phyloP scores from a whole-genome alignment of 2,329 filamentous ascomycete genomes.

The Penicillium frequentans region DNA sequence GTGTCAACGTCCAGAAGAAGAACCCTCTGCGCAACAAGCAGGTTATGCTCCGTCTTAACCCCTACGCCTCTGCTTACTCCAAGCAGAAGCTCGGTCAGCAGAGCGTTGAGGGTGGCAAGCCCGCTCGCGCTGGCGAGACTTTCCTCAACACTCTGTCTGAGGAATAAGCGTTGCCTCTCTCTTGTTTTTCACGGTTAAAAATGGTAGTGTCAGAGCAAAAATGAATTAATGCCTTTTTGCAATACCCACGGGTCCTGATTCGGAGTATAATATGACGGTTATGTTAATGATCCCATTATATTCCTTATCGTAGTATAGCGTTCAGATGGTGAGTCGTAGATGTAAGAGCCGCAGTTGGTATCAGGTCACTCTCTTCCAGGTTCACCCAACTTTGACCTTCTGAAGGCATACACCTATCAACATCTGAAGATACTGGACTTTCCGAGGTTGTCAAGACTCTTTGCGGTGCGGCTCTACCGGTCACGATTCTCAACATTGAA shows the following conservation, averaged over 20 bases:
- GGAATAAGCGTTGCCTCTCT: conserved; percentile 43
- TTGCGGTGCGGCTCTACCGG: background rate
- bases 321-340: background rate
- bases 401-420: too few species aligned
- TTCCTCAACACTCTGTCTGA: conserved; percentile 56
- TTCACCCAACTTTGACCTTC: too few species aligned
- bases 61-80: conserved; percentile 87
- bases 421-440: too few species aligned
- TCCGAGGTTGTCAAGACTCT: too few species aligned
- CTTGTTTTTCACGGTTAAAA: conserved; percentile 24
- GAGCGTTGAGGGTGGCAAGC: conserved; percentile 64
- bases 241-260: conserved; percentile 26
- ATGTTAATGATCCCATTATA: conserved; percentile 12
- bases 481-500: too few species aligned
- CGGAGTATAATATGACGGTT: conserved; percentile 29
- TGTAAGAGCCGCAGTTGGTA: background rate
- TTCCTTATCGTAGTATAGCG: conserved; percentile 5
- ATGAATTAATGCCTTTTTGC: conserved; percentile 31
- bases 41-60: conserved; percentile 97
- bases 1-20: conserved; percentile 95
- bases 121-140: conserved; percentile 52
- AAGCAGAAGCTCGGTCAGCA: conserved; percentile 80
- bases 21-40: conserved; percentile 99
- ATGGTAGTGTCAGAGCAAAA: conserved; percentile 29
- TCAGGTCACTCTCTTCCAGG: too few species aligned